phyloP scores from a whole-genome alignment of 2,329 filamentous ascomycete species.

The Cordyceps javanica region DNA sequence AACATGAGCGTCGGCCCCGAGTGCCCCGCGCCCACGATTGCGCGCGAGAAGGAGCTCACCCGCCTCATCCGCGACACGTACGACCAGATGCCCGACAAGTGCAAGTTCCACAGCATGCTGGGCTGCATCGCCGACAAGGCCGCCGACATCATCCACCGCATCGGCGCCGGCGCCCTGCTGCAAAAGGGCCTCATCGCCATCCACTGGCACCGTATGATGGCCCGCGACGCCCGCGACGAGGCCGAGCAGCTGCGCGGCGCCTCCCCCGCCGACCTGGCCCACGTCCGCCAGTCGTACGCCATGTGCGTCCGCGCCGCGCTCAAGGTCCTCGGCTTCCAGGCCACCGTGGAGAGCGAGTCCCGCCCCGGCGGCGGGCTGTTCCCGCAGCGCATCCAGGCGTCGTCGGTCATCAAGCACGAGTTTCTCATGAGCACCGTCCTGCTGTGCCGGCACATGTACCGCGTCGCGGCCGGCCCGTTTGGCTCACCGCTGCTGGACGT shows the following conservation, averaged over 20 bases:
- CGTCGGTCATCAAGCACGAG: constrained; percentile 10
- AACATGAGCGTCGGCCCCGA: not conserved
- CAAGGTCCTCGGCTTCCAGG: constrained; percentile 1
- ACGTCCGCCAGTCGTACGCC: not conserved
- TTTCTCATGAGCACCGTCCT: constrained; percentile 11
- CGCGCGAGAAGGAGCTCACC: not conserved
- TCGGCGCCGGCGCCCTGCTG: constrained; percentile 1
- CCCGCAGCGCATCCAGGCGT: constrained; percentile 9
- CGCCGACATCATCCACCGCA: constrained; percentile 4
- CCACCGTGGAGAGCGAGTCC: constrained; percentile 6
- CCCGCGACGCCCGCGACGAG: not conserved
- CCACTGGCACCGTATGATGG: constrained; percentile 7
- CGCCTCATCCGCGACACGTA: not conserved
- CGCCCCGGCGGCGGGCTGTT: constrained; percentile 5
- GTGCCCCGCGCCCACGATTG: not conserved
- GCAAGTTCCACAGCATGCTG: constrained; percentile 3
- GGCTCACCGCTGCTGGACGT: constrained; percentile 4
- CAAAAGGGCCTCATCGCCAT: constrained; percentile 11
- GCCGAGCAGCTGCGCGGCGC: not conserved
- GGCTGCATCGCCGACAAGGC: constrained; percentile 8
- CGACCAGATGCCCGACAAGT: constrained; percentile 2
- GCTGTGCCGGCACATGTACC: constrained; percentile 10
- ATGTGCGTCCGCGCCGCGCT: constrained; percentile 3
- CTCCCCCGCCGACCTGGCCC: not conserved
- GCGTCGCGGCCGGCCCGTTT: not conserved